Evolutionary conservation across 2,329 filamentous ascomycete genomes (phyloP).

Genomic region (Leptographium flavum): DNA sequence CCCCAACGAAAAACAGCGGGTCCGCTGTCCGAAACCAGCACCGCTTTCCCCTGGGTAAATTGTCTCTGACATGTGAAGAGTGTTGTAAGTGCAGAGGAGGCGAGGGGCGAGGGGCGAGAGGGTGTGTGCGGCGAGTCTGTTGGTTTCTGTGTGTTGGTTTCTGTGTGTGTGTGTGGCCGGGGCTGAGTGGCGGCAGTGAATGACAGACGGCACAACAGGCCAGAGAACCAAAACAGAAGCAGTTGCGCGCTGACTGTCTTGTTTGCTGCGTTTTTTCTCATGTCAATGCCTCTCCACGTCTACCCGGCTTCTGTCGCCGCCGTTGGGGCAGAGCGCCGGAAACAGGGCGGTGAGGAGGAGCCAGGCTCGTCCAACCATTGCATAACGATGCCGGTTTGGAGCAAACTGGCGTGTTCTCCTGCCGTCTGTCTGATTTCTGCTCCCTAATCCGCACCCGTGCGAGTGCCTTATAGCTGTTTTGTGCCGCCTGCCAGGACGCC

Average conservation of each 20-base stretch:
- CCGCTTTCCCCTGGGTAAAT: not conserved
- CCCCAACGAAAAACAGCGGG: slow-evolving; percentile 13
- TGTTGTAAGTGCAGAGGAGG: not conserved
- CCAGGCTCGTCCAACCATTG: not conserved
- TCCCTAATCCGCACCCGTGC: too few species aligned
- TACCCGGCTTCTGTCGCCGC: not conserved
- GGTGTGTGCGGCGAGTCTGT: too few species aligned
- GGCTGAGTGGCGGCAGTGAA: too few species aligned
- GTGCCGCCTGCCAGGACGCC: too few species aligned
- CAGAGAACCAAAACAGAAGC: too few species aligned
- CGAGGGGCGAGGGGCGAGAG: not conserved
- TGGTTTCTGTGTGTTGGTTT: too few species aligned
- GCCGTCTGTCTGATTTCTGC: not conserved
- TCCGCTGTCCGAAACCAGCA: not conserved
- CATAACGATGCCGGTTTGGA: not conserved
- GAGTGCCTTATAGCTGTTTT: not conserved
- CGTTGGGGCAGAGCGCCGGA: not conserved
- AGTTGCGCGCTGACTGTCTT: too few species aligned
- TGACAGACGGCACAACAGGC: too few species aligned
- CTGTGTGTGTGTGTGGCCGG: too few species aligned
- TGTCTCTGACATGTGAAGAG: slow-evolving; percentile 2
- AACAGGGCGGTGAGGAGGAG: not conserved
- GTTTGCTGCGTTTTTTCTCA: not conserved
- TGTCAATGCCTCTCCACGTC: too few species aligned
- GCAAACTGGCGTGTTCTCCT: not conserved